Evolutionary conservation across 2,329 filamentous ascomycete genomes (phyloP), one percentile per base, ranked within the genome.

Genomic region (Alternaria rosae): DNA sequence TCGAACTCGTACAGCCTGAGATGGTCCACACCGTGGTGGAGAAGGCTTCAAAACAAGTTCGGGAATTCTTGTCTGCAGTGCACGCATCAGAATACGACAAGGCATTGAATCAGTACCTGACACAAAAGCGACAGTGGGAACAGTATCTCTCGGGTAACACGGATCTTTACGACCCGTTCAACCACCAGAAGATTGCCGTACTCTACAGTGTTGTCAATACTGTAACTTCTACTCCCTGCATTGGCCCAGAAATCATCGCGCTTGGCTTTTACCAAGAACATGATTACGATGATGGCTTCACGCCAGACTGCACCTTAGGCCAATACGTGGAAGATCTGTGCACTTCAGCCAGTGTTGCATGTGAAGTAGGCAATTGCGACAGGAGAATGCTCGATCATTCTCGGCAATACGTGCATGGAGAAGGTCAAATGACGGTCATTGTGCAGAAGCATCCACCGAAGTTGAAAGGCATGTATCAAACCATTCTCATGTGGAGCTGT

Each of bases 81-180:
- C 94, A 98, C 78, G 93, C 97, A 76, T 94, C 94, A 2, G 95
- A 99, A 78, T 97, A 98, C 71, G 94, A 99, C 77, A 97, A 95
- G 79, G 94, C 94, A 2, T 82, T 96, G 32, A 92, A 97, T 79
- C 93, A 94, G 70, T 99, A 98, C 76, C 88, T 93, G 77, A 97
- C 93, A 0, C 94, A 98, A 76, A 97, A 93, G 59, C 88, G 92
- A 28, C 94, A 97, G 70, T 99, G 95, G 95, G 95, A 99, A 76
- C 92, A 92, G 26, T 97, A 97, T 72, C 90, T 97, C 21, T 89
- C 94, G 53, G 93, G 92, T 13, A 96, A 95, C 69, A 84, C 91
- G 30, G 91, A 96, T 55, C 85, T 98, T 2, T 99, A 97, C 70
- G 93, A 99, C 75, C 95, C 96, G 0, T 95, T 93, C 75, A 92